Conservation (phyloP, 1,139 yeast species). For the Blastobotrys raffinosifermentans region DNA sequence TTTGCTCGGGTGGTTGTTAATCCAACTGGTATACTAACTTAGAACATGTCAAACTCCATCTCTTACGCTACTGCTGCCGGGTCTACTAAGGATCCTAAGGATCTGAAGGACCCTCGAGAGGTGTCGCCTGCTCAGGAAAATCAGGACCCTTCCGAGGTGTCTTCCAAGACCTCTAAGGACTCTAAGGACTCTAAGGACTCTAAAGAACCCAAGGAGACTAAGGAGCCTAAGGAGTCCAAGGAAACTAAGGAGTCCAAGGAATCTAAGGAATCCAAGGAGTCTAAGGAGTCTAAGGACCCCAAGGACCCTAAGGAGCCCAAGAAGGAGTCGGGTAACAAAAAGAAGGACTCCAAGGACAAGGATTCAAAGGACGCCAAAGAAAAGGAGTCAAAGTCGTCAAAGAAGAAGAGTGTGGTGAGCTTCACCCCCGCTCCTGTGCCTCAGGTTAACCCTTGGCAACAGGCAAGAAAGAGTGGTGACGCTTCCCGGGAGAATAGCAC, state of each 20-base stretch:
- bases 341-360: constrained; percentile 11
- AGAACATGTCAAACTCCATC: constrained; percentile 16
- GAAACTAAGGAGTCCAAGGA: constrained; percentile 26
- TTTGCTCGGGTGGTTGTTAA: no score
- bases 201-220: constrained; percentile 24
- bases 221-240: constrained; percentile 21
- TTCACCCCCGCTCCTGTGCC: constrained; percentile 42
- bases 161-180: constrained; percentile 6
- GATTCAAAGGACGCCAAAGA: constrained; percentile 10
- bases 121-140: constrained; percentile 4
- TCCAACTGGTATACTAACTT: no score
- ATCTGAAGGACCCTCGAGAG: background rate
- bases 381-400: constrained; percentile 11
- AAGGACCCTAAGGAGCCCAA: constrained; percentile 27
- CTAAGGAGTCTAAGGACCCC: constrained; percentile 15
- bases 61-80: constrained; percentile 31
- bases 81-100: constrained; percentile 11
- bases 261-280: background rate
- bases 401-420: constrained; percentile 19
- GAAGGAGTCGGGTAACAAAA: constrained; percentile 10
- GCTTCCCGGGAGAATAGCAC: constrained; percentile 7
- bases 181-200: constrained; percentile 9
- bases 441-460: constrained; percentile 37
- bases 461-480: constrained; percentile 4
- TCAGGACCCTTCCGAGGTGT: constrained; percentile 1